A percentile compares a stretch with the other conserved stretches of the same genome.
Evolutionary conservation across 108 stramenopile genomes (phyloP).

Genomic region (Nitzschia putrida): DNA sequence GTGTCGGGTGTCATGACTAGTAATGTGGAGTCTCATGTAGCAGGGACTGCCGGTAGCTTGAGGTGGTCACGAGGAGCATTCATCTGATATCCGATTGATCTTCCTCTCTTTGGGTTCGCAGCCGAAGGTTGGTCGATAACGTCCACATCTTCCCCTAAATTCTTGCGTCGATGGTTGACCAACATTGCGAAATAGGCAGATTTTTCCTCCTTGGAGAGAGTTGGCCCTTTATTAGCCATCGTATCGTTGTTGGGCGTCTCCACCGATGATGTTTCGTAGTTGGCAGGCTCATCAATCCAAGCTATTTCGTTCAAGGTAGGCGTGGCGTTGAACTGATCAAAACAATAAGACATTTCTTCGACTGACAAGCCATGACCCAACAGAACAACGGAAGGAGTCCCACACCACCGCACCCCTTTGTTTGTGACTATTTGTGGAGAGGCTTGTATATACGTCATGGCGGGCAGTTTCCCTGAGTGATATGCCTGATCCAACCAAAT

Average conservation of each 20-base stretch:
- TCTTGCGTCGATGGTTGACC: not conserved
- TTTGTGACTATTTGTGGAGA: conserved; percentile 1
- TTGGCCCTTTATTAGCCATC: too few species aligned
- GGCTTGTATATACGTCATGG: conserved; percentile 24
- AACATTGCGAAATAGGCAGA: not conserved
- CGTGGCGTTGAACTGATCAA: not conserved
- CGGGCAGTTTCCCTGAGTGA: not conserved
- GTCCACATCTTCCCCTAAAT: not conserved
- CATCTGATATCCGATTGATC: not conserved
- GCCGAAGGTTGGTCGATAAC: not conserved
- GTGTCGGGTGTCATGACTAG: too few species aligned
- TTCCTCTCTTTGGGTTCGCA: not conserved
- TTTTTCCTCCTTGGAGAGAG: too few species aligned
- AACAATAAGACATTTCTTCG: conserved; percentile 24
- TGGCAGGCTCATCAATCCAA: conserved; percentile 17
- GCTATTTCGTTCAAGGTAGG: conserved; percentile 5
- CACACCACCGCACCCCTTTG: conserved; percentile 12
- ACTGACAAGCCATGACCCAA: conserved; percentile 27
- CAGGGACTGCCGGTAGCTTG: too few species aligned
- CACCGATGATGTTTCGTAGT: not conserved
- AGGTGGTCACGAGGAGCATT: too few species aligned
- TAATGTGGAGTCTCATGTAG: too few species aligned
- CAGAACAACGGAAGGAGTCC: not conserved
- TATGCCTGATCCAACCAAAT: conserved; percentile 49
- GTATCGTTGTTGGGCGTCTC: not conserved